Evolutionary conservation across 1,284 basidiomycete genomes (phyloP), one percentile per base, ranked within the genome.

Genomic region (Pyrrhoderma lamaoense): DNA sequence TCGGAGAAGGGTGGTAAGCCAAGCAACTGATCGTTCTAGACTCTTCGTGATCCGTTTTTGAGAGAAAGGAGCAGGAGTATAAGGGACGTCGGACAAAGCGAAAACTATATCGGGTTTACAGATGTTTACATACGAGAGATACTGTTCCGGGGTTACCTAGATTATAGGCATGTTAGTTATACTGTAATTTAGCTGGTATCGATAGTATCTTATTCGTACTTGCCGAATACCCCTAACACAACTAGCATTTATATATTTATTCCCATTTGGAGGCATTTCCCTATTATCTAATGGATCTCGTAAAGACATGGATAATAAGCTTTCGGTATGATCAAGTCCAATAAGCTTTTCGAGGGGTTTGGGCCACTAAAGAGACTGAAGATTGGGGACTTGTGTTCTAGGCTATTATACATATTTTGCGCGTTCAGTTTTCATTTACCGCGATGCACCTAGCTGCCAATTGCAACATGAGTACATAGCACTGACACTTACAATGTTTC

Each of bases 41-140:
- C 80, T 82, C 61, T 89, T 91, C 23, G 75, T 80, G 3, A 82
- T 64, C 8, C 88, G 78, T 58, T 85, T 89, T 60, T 87, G 83
- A 3, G 82, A 85, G 56, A 80, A 74, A 0, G 82, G 77, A 0
- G 77, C 72, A 1, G 69, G 58, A 0, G 81, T 84, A 60, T 77
- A 77, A 0, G 86, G 84, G 0, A 72, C 80, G 56, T 92, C 89
- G 0, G 78, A 72, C 14, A 90, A 70, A 0, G 88, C 80, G 52
- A 88, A 70, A 9, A 85, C 75, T 18, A 90, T 57, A 60, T 92
- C 87, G 0, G 89, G 86, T 21, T 75, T 70, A 61, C 75, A 79
- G 1, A 71, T 64, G 5, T 66, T 57, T 2, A 71, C 70, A 55
- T 81, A 80, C 0, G 63, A 59, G 9, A 70, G 68, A 78, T 82